Conservation (phyloP, 108 stramenopile species). For the Conticribra weissflogii region DNA sequence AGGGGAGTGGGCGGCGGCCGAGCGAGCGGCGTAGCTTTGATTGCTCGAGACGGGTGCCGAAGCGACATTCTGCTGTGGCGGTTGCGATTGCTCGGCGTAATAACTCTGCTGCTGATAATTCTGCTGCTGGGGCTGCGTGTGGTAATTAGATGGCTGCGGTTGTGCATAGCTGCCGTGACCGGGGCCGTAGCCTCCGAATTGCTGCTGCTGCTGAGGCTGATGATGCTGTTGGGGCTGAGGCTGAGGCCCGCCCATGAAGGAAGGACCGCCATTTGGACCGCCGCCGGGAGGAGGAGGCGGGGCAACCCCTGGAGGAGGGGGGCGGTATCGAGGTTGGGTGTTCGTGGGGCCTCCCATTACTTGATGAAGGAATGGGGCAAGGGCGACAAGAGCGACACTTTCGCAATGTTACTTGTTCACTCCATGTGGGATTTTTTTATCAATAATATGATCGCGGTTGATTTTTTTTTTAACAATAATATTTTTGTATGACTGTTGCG, state of each 20-base stretch:
- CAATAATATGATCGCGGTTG: too few relatives aligned
- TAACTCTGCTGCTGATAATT: constrained; percentile 20
- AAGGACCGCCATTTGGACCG: constrained; percentile 1
- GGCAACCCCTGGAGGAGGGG: constrained; percentile 45
- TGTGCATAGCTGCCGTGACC: too few relatives aligned
- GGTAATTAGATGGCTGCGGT: constrained; percentile 16
- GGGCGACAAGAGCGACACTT: too few relatives aligned
- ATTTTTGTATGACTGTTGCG: too few relatives aligned
- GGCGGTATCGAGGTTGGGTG: constrained; percentile 43
- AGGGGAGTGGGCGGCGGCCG: constrained; percentile 38
- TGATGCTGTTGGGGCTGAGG: constrained; percentile 23
- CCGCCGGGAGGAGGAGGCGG: constrained; percentile 43
- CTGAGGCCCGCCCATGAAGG: constrained; percentile 8
- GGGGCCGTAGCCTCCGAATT: background rate
- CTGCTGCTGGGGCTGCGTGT: constrained; percentile 32
- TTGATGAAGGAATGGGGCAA: too few relatives aligned
- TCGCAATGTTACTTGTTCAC: too few relatives aligned
- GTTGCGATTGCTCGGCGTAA: constrained; percentile 37
- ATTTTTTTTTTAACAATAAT: too few relatives aligned
- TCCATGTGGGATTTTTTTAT: too few relatives aligned
- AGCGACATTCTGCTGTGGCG: constrained; percentile 10
- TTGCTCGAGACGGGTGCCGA: background rate
- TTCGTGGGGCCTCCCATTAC: constrained; percentile 49
- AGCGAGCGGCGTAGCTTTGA: constrained; percentile 34
- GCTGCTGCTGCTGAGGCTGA: constrained; percentile 12